Evolutionary conservation across 202 grass and related monocot genomes (phyloP), one percentile per base, ranked within the genome.

Genomic region (Panicum virgatum): DNA sequence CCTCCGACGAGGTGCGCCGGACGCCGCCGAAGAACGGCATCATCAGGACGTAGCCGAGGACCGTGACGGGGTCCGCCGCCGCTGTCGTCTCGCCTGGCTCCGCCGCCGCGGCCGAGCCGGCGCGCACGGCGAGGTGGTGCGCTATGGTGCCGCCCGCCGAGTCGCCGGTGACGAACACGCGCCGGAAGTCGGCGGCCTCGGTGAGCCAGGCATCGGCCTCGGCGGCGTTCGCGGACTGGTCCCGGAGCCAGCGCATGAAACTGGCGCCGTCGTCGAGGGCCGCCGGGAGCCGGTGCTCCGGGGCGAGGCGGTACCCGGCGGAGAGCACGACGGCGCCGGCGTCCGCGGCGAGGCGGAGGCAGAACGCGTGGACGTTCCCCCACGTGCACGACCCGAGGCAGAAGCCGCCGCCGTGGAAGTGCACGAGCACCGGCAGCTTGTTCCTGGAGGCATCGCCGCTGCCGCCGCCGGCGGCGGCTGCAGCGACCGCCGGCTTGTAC

Each of bases 381-480:
- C 95, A 95, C 60, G 90, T 86, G 75, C 92, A 93, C 20, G 92
- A 94, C 12, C 95, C 95, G 15, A 98, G 89, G 86, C 95, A 98
- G 84, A 90, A 98, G 6, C 96, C 96, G 10, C 96, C 92, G 22
- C 96, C 90, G 64, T 98, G 96, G 84, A 91, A 95, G 90, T 95
- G 88, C 80, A 93, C 87, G 58, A 98, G 88, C 67, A 98, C 85
- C 1, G 92, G 92, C 19, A 98, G 76, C 67, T 88, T 94, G 12
- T 0, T 43, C 40, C 7, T 19, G 0, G 0, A 45, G 5, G 19
- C 14, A 2, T 37, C 37, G 30, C 30, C 18, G 68, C 0, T n/a
- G n/a, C n/a, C n/a, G n/a, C n/a, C n/a, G n/a, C n/a, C n/a, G n/a
- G n/a, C n/a, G n/a, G n/a, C 61, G 11, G 2, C 23, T 30, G 10